Base-by-base conservation (phyloP, 2,329 filamentous ascomycete genomes). In the Calonectria fujianensis region DNA sequence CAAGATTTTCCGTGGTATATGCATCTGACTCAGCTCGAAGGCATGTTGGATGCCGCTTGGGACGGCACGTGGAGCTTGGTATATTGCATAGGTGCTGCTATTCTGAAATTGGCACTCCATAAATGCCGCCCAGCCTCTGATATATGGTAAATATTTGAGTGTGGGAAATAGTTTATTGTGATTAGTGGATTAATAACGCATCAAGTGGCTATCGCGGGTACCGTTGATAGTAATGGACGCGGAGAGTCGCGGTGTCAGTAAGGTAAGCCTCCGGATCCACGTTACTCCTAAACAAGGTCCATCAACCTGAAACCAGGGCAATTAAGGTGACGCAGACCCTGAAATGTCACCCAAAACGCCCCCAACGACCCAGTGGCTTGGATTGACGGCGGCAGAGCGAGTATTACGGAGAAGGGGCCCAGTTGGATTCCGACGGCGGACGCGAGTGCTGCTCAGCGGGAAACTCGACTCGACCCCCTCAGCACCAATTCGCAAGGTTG, bases 151-250 rank as follows among this genome's bases (percentile, higher is more conserved):
- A 63, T 39, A 37, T 63, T 6, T 41, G 35, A 27, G 14, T 20
- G n/a, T 10, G 57, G 27, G 14, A 2, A 3, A 29, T 29, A 10
- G 35, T 20, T 20, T n/a, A 39, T 3, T 14, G n/a, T 63, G 57
- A 24, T 41, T 41, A 41, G 57, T 63, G 57, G 57, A 63, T 63
- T 63, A 63, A 63, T 63, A 20, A n/a, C 57, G 57, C 57, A 63
- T 63, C 10, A 29, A 63, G 57, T 63, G 57, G 57, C 32, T 41
- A 63, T 41, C 57, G 57, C 57, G 57, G 32, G 37, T 63, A 41
- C 57, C 41, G 41, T 63, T 63, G 24, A 63, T 63, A 63, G 57
- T 41, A 31, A 63, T 31, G 13, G 18, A 45, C 29, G 13, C 35
- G 39, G 11, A 7, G 37, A 24, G 35, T 41, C n/a, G 18, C 35